These are phyloP conservation scores for Meira nashicola DNA, from an alignment of 1,284 basidiomycete species.

Conservation along the genomic window DNA sequence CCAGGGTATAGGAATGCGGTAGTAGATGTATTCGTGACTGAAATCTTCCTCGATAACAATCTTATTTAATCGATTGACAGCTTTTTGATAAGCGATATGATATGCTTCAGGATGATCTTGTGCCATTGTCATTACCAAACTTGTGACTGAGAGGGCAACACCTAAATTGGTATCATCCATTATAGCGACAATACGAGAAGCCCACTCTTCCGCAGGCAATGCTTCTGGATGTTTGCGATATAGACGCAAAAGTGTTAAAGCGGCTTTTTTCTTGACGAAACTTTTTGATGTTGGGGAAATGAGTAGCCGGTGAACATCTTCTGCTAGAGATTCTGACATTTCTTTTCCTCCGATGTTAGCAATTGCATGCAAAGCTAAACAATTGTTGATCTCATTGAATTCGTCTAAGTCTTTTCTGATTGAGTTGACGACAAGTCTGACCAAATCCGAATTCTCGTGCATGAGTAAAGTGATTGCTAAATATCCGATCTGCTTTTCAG, in stretches of 20 bases:
- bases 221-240: constrained; percentile 95
- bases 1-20: constrained; percentile 96
- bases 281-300: constrained; percentile 95
- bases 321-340: constrained; percentile 91
- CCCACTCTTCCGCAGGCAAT: constrained; percentile 90
- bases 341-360: constrained; percentile 96
- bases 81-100: constrained; percentile 85
- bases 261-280: constrained; percentile 98
- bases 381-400: constrained; percentile 90
- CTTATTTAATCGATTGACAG: constrained; percentile 79
- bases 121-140: constrained; percentile 86
- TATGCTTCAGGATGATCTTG: constrained; percentile 88
- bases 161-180: constrained; percentile 88
- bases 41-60: constrained; percentile 87
- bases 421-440: constrained; percentile 92
- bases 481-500: constrained; percentile 99
- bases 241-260: constrained; percentile 81
- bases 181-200: constrained; percentile 82
- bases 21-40: constrained; percentile 84
- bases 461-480: constrained; percentile 92
- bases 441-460: constrained; percentile 97
- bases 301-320: constrained; percentile 86
- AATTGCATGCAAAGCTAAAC: constrained; percentile 92
- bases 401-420: constrained; percentile 95
- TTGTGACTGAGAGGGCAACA: constrained; percentile 88